Base-by-base conservation (phyloP, 2,329 filamentous ascomycete species). In the Claviceps lovelessii region DNA sequence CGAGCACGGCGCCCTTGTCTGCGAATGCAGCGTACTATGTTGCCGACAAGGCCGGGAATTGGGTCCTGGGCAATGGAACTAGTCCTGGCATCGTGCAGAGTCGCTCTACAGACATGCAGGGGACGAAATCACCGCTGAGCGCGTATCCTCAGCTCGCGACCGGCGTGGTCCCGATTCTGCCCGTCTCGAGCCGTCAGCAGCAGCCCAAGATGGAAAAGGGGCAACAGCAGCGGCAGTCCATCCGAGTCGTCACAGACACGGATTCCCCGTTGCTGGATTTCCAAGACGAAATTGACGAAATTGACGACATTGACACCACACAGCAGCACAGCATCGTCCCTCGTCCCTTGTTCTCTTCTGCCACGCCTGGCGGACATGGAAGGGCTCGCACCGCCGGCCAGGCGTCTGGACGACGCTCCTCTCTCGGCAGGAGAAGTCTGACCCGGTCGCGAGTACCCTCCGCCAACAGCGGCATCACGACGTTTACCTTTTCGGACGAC, bases 31-130 rank as follows among this genome's bases (percentile, higher is more conserved):
- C 73, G 0, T 71, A 72, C 48, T 80, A 78, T 58, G 70, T 78
- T 49, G 72, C 76, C 39, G 76, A 80, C 61, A 73, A 70, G 61
- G 69, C 70, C 58, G 75, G 76, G 1, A 79, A 80, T 61, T 80
- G 77, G 77, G 70, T 77, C 17, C 67, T 78, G 8, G 70, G 70
- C 41, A 73, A 72, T 56, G 59, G 67, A 5, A 65, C 65, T 47
- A 64, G 37, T 41, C 37, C 37, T 64, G 41, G 60, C 61, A 19
- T 59, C 60, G 41, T 58, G 62, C 51, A 56, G 64, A 48, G 64
- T 61, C 23, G 64, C 13, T 23, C 13, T 10, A 13, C 23, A 31
- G 45, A 65, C 58, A 59, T 64, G 37, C 58, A 59, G 41, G 56
- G 56, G 7, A 59, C 60, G 15, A 58, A 47, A n/a, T 23, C 58